Conservation (phyloP, 75 land plant genomes). For the Pseudotsuga menziesii region DNA sequence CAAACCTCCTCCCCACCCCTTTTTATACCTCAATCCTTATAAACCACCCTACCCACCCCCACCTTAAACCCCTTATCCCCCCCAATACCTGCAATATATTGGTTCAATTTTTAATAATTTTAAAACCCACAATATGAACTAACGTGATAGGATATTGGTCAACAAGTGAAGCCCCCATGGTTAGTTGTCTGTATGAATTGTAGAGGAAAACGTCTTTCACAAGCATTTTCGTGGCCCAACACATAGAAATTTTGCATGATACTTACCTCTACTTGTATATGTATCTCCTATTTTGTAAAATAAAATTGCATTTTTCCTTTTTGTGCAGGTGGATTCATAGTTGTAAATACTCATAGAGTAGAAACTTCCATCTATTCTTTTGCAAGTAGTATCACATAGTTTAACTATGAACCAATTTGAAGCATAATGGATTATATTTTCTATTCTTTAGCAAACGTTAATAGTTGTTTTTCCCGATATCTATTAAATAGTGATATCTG, state of each 20-base stretch:
- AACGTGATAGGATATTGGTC: too few species aligned
- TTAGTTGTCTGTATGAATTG: too few species aligned
- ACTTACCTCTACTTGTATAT: background rate
- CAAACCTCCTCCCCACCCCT: too few species aligned
- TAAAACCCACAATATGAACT: too few species aligned
- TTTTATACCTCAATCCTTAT: too few species aligned
- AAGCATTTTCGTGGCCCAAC: background rate
- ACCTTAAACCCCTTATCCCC: too few species aligned
- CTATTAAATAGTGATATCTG: too few species aligned
- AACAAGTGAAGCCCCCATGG: too few species aligned
- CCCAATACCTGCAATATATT: too few species aligned
- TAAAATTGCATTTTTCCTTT: background rate
- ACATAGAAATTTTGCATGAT: background rate
- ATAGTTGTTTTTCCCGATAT: too few species aligned
- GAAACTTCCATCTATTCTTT: conserved; percentile 87
- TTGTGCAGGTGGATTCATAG: conserved; percentile 88
- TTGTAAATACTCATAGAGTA: conserved; percentile 80
- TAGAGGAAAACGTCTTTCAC: background rate
- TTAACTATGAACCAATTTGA: background rate
- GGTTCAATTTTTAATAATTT: too few species aligned
- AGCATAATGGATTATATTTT: background rate
- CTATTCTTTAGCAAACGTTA: background rate
- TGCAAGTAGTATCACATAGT: conserved; percentile 51
- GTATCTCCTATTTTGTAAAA: background rate
- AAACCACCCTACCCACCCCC: too few species aligned